Conservation (phyloP, 441 rosid genomes). For the Rhodomyrtus psidioides region DNA sequence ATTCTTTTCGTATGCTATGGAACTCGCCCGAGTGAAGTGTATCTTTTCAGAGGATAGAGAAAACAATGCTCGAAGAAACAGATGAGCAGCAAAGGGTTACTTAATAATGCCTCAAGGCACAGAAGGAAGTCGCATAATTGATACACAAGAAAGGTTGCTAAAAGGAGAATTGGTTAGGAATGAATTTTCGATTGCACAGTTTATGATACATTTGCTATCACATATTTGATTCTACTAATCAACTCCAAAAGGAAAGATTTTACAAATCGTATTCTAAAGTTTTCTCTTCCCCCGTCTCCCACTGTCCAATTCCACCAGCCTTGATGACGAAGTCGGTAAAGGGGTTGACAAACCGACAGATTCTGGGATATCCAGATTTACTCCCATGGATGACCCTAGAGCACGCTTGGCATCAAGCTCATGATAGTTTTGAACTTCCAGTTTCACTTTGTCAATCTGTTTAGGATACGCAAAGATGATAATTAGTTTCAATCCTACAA, state of each 20-base stretch:
- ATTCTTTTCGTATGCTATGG: neutral
- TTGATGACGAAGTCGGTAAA: slow-evolving; percentile 38
- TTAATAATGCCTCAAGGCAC: neutral
- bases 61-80: neutral
- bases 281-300: slow-evolving; percentile 64
- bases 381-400: slow-evolving; percentile 34
- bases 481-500: neutral
- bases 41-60: neutral
- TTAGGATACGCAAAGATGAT: slow-evolving; percentile 1
- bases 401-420: slow-evolving; percentile 32
- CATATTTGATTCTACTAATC: neutral
- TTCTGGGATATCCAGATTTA: slow-evolving; percentile 82
- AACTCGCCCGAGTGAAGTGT: neutral
- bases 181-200: neutral
- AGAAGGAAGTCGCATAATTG: neutral
- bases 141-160: neutral
- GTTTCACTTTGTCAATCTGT: slow-evolving; percentile 63
- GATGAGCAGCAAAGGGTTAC: neutral
- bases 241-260: neutral
- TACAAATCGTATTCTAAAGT: slow-evolving; percentile 17
- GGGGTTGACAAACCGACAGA: slow-evolving; percentile 66
- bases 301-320: slow-evolving; percentile 54
- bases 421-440: slow-evolving; percentile 38
- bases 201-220: neutral
- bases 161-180: neutral